These are phyloP conservation scores for Tolypocladium nubicola DNA, from an alignment of 2,329 filamentous ascomycete genomes.

Conservation along the genomic window DNA sequence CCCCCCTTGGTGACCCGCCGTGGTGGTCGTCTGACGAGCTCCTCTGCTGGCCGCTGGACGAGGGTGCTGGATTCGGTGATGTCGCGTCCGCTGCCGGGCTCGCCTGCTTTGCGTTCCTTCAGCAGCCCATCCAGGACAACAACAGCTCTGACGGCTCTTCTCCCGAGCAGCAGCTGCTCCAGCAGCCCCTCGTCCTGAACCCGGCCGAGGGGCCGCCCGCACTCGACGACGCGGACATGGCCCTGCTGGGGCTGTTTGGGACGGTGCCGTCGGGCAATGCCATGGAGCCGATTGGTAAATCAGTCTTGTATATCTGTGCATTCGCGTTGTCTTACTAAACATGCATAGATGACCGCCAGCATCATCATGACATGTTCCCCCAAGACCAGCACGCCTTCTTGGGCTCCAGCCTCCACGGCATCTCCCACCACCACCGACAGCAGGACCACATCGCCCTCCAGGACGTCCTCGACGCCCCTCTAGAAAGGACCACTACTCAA, in stretches of 20 bases:
- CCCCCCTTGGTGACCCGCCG: slow-evolving; percentile 7
- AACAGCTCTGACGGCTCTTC: background rate
- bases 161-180: background rate
- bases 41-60: background rate
- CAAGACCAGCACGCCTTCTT: background rate
- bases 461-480: background rate
- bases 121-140: background rate
- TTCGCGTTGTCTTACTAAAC: background rate
- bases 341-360: background rate
- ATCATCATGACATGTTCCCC: background rate
- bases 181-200: background rate
- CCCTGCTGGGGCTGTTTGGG: slow-evolving; percentile 1
- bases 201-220: background rate
- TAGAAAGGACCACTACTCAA: background rate
- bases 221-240: slow-evolving; percentile 1
- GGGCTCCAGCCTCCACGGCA: slow-evolving; percentile 1
- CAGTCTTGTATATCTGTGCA: background rate
- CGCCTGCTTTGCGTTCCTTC: background rate
- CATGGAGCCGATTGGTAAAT: background rate
- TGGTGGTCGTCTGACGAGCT: slow-evolving; percentile 4
- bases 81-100: background rate
- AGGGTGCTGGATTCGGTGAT: too few relatives aligned
- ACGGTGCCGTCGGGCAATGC: background rate
- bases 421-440: background rate
- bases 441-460: background rate